These are phyloP conservation scores for Erucastrum elatum DNA, from an alignment of 345 rosid species.

Conservation along the genomic window DNA sequence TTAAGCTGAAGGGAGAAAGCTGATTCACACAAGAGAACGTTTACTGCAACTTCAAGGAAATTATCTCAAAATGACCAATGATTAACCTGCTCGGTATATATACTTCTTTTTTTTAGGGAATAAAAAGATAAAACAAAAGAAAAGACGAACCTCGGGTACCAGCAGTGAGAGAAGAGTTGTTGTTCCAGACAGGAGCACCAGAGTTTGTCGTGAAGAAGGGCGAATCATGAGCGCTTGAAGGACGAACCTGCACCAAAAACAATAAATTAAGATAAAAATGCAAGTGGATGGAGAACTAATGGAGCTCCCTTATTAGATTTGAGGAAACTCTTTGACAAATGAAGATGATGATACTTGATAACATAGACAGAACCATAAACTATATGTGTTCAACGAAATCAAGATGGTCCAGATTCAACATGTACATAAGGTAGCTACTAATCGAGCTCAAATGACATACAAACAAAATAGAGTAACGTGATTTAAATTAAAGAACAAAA, in stretches of 20 bases:
- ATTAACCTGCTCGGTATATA: no score
- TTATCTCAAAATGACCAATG: no score
- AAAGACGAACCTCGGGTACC: conserved; percentile 38
- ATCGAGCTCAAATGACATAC: neutral
- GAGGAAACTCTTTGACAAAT: neutral
- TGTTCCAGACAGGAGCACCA: conserved; percentile 45
- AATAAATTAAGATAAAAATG: neutral
- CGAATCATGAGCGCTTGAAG: conserved; percentile 41
- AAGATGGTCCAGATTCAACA: neutral
- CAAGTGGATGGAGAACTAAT: no score
- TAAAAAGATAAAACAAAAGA: neutral
- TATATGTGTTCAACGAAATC: neutral
- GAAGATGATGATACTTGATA: neutral
- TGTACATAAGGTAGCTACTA: neutral
- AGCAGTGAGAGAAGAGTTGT: conserved; percentile 42
- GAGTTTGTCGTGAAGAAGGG: conserved; percentile 42
- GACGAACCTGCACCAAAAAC: conserved; percentile 20
- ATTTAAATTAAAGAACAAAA: neutral
- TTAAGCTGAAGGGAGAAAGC: conserved; percentile 2
- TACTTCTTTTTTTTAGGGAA: neutral
- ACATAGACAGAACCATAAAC: neutral
- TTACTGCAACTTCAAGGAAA: neutral
- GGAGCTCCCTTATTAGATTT: no score
- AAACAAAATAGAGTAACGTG: neutral
- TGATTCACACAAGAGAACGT: neutral